Percentiles rank a stretch among this genome's conserved stretches.
These are phyloP conservation scores for Talaromyces funiculosus DNA, from an alignment of 2,329 filamentous ascomycete genomes.

Conservation along the genomic window DNA sequence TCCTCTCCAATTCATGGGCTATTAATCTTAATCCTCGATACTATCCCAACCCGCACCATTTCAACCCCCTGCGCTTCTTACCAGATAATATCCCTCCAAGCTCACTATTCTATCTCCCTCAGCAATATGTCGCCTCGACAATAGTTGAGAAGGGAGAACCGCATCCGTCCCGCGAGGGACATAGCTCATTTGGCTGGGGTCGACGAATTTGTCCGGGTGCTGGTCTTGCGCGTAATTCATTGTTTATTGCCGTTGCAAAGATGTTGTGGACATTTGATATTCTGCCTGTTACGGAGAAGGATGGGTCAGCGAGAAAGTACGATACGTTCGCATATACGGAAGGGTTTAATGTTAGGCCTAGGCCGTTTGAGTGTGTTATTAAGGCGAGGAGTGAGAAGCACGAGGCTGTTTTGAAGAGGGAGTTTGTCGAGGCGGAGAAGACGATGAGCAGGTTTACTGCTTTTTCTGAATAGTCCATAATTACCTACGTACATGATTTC, in stretches of 20 bases:
- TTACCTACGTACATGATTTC: no score
- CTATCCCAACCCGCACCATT: constrained; percentile 19
- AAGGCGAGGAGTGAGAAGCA: constrained; percentile 12
- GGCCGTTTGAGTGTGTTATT: constrained; percentile 17
- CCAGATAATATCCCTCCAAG: background rate
- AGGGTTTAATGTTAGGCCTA: constrained; percentile 19
- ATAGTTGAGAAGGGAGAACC: constrained; percentile 11
- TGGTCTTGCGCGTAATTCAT: constrained; percentile 48
- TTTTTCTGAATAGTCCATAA: background rate
- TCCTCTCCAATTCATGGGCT: constrained; percentile 24
- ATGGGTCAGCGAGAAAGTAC: constrained; percentile 18
- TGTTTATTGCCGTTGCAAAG: constrained; percentile 30
- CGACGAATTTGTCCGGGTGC: constrained; percentile 47
- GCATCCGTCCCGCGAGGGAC: constrained; percentile 29
- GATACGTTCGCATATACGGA: constrained; percentile 20
- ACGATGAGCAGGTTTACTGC: constrained; percentile 6
- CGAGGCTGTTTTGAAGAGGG: constrained; percentile 10
- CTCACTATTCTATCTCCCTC: background rate
- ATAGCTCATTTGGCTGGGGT: constrained; percentile 50
- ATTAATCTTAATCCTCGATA: constrained; percentile 19
- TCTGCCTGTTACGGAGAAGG: constrained; percentile 16
- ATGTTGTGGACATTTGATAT: constrained; percentile 20
- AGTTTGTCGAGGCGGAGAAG: constrained; percentile 9
- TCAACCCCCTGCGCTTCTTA: constrained; percentile 20
- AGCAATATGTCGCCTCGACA: background rate